Evolutionary conservation across 2,329 filamentous ascomycete species (phyloP).

Genomic region (Colletotrichum coccodes): DNA sequence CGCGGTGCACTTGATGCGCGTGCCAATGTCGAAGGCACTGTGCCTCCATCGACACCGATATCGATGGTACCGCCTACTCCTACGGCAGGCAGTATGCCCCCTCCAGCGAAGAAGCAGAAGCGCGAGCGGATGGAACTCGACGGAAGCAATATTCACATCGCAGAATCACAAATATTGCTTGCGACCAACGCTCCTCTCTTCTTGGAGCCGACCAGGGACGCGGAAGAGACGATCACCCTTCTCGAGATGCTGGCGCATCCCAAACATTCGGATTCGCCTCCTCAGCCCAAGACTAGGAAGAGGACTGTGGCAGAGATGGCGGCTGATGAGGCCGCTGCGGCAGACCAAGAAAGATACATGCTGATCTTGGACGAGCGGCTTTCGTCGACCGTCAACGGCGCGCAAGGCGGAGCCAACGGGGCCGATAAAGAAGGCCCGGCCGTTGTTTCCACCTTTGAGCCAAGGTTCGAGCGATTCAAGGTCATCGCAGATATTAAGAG

Average conservation of each 20-base stretch:
- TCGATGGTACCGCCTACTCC: conserved; percentile 70
- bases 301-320: conserved; percentile 94
- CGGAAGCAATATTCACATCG: conserved; percentile 75
- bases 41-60: conserved; percentile 75
- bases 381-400: conserved; percentile 66
- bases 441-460: conserved; percentile 80
- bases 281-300: conserved; percentile 89
- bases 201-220: conserved; percentile 78
- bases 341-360: conserved; percentile 92
- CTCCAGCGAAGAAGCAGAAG: conserved; percentile 75
- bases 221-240: conserved; percentile 76
- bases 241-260: conserved; percentile 80
- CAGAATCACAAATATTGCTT: conserved; percentile 80
- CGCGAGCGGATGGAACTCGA: conserved; percentile 81
- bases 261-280: conserved; percentile 79
- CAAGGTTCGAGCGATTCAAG: conserved; percentile 91
- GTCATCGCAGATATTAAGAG: conserved; percentile 85
- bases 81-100: conserved; percentile 66
- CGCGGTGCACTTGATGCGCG: conserved; percentile 51
- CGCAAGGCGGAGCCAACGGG: conserved; percentile 66
- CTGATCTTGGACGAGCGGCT: conserved; percentile 89
- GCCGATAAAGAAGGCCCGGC: conserved; percentile 79
- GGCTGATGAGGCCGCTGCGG: conserved; percentile 91
- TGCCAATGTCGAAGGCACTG: conserved; percentile 51
- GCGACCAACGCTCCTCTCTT: conserved; percentile 80